A percentile compares a stretch with the other conserved stretches of the same genome.
Evolutionary conservation across 202 grass and related monocot genomes (phyloP).

Genomic region (Bolboschoenoplectus hybrid): DNA sequence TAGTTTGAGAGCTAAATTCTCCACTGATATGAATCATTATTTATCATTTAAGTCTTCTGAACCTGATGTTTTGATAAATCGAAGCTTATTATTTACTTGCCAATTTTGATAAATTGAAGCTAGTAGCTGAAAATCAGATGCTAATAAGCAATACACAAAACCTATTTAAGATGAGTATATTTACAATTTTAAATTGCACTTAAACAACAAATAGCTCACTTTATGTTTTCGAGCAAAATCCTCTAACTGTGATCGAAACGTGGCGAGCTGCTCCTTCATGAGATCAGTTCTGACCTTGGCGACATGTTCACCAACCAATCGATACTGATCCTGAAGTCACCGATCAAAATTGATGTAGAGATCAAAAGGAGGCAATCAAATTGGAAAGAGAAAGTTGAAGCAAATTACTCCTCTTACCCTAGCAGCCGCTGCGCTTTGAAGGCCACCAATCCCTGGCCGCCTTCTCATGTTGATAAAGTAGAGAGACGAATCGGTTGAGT

Average conservation of each 20-base stretch:
- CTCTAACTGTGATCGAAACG: conserved; percentile 81
- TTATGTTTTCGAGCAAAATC: conserved; percentile 95
- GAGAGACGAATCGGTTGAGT: not conserved
- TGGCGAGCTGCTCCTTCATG: conserved; percentile 89
- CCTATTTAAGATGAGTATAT: not conserved
- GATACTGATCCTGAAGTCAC: conserved; percentile 71
- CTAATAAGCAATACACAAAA: not conserved
- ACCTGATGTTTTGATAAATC: not conserved
- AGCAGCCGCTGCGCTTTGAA: conserved; percentile 81
- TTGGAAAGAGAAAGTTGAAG: not conserved
- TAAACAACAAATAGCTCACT: conserved; percentile 43
- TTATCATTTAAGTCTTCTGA: not conserved
- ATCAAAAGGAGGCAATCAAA: not conserved
- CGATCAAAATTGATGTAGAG: not conserved
- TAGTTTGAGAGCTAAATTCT: not conserved
- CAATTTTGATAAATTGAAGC: not conserved
- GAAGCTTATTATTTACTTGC: not conserved
- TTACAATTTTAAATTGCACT: not conserved
- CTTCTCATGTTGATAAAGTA: conserved; percentile 55
- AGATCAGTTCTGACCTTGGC: conserved; percentile 87
- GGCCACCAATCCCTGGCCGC: conserved; percentile 72
- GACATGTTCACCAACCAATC: conserved; percentile 83
- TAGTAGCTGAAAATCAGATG: not conserved
- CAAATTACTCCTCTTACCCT: conserved; percentile 49
- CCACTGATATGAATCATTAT: no score